phyloP scores from a whole-genome alignment of 805 yeast species.

The Saccharomycopsis selenospora region DNA sequence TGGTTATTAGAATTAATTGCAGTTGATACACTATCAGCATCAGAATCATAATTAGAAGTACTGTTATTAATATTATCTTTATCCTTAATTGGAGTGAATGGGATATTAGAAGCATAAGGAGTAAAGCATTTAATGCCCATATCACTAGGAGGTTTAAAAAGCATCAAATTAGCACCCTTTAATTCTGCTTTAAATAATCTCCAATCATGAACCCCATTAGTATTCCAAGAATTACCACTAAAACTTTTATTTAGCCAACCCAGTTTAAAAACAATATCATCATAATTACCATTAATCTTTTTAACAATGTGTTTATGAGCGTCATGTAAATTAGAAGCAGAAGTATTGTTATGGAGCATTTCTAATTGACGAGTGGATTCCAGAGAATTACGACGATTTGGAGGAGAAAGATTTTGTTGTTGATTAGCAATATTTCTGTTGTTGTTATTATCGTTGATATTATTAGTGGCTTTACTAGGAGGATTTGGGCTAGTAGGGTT shows the following conservation, averaged over 20 bases:
- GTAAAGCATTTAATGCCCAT: slow-evolving; percentile 38
- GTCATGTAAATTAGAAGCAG: not conserved
- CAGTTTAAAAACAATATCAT: slow-evolving; percentile 36
- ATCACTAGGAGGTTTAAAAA: slow-evolving; percentile 53
- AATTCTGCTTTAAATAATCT: slow-evolving; percentile 57
- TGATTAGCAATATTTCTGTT: too few relatives aligned
- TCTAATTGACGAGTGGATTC: not conserved
- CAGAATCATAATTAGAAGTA: slow-evolving; percentile 1
- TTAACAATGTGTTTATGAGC: not conserved
- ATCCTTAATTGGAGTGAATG: too few relatives aligned
- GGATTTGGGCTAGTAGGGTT: slow-evolving; percentile 1
- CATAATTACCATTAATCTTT: slow-evolving; percentile 30
- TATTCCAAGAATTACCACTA: slow-evolving; percentile 23
- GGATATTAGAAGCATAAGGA: slow-evolving; percentile 24
- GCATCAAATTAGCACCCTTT: slow-evolving; percentile 55
- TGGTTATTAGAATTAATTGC: slow-evolving; percentile 9
- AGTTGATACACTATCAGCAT: slow-evolving; percentile 6
- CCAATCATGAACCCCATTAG: slow-evolving; percentile 25
- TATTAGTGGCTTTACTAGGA: not conserved
- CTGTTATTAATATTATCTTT: slow-evolving; percentile 5
- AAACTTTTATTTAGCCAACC: slow-evolving; percentile 51
- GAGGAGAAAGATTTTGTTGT: not conserved
- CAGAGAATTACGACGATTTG: not conserved
- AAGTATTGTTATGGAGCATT: not conserved
- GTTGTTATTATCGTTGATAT: slow-evolving; percentile 2